Percentiles rank a stretch among this genome's conserved stretches.
These are phyloP conservation scores for Fusarium sp. DNA, from an alignment of 2,329 filamentous ascomycete species.

Conservation along the genomic window DNA sequence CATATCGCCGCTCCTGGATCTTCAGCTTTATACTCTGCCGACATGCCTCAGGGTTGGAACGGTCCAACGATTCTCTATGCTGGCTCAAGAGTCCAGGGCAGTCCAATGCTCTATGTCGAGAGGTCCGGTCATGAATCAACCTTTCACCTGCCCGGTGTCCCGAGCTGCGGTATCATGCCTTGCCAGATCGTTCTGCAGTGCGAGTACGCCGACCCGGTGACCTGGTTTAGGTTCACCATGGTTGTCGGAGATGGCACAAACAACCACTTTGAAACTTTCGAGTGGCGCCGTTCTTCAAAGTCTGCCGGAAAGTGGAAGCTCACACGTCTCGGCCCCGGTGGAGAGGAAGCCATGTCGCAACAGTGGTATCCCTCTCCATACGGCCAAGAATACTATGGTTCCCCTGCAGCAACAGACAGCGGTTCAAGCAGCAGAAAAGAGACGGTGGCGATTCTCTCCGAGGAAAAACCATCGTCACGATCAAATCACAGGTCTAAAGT, in stretches of 20 bases:
- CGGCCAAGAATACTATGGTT: neutral
- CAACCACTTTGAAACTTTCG: constrained; percentile 17
- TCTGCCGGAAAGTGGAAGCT: constrained; percentile 30
- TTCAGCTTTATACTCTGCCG: constrained; percentile 5
- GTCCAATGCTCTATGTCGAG: constrained; percentile 10
- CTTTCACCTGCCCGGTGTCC: constrained; percentile 24
- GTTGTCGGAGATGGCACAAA: constrained; percentile 7
- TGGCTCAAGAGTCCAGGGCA: neutral
- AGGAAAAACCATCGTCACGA: neutral
- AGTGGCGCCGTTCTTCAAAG: constrained; percentile 21
- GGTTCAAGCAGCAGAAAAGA: constrained; percentile 12
- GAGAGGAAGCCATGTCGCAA: neutral
- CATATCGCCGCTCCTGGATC: constrained; percentile 12
- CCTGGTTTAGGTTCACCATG: constrained; percentile 25
- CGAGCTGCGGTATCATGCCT: constrained; percentile 7
- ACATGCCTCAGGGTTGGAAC: constrained; percentile 24
- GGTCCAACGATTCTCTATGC: constrained; percentile 17
- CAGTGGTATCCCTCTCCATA: neutral
- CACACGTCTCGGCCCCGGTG: constrained; percentile 3
- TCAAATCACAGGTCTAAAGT: neutral
- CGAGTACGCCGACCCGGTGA: neutral
- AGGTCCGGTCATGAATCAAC: constrained; percentile 1
- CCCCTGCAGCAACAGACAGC: neutral
- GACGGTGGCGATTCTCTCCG: constrained; percentile 24
- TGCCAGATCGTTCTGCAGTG: constrained; percentile 10